Evolutionary conservation across 2,329 filamentous ascomycete species (phyloP).

Genomic region (Fusarium virguliforme): DNA sequence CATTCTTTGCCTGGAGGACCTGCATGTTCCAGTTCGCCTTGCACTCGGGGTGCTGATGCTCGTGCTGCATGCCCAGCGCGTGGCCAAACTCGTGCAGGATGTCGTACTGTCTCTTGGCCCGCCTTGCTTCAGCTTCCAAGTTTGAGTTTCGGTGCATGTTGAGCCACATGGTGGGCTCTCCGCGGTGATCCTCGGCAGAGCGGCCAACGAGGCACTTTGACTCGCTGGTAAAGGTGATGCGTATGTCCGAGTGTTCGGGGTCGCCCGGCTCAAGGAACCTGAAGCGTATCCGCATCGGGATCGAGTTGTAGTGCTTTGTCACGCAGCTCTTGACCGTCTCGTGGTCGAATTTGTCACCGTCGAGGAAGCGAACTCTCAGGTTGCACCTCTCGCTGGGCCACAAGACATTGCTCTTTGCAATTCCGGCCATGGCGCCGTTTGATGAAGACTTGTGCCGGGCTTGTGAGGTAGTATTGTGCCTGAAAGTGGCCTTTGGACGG

Average conservation of each 20-base stretch:
- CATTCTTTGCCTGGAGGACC: constrained; percentile 6
- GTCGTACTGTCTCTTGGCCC: constrained; percentile 4
- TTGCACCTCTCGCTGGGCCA: constrained; percentile 8
- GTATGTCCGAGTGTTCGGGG: constrained; percentile 26
- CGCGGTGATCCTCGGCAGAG: not conserved
- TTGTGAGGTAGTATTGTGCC: not conserved
- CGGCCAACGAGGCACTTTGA: constrained; percentile 16
- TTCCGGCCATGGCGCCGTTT: not conserved
- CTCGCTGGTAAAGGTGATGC: constrained; percentile 5
- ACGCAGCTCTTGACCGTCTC: constrained; percentile 4
- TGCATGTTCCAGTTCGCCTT: constrained; percentile 4
- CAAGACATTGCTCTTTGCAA: constrained; percentile 1
- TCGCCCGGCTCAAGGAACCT: constrained; percentile 9
- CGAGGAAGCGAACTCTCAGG: not conserved
- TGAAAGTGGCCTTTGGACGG: not conserved
- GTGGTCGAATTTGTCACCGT: constrained; percentile 5
- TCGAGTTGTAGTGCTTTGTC: constrained; percentile 5
- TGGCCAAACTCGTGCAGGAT: constrained; percentile 34
- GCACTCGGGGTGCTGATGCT: constrained; percentile 21
- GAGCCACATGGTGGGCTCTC: constrained; percentile 20
- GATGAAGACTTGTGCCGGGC: not conserved
- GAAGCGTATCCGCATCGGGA: constrained; percentile 1
- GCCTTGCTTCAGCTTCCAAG: not conserved
- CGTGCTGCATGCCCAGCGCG: constrained; percentile 24
- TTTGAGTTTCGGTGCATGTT: not conserved